Evolutionary conservation across 2,329 filamentous ascomycete genomes (phyloP).

Genomic region (Aspergillus sp.): DNA sequence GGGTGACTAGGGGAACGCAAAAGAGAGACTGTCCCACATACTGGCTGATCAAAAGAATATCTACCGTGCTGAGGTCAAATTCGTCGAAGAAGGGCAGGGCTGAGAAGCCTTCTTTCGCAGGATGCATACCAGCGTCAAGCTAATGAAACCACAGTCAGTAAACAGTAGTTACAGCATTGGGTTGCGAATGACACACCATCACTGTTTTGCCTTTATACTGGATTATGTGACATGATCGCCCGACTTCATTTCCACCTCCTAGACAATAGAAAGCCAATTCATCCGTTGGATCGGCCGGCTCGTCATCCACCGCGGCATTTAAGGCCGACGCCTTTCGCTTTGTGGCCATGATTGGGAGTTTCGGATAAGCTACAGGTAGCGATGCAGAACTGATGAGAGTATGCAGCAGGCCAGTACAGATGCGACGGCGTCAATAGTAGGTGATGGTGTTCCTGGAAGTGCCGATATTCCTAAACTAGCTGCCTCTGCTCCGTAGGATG

Average conservation of each 20-base stretch:
- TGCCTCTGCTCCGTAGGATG: constrained; percentile 11
- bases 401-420: too few species aligned
- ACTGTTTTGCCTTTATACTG: constrained; percentile 99
- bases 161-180: neutral
- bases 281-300: constrained; percentile 88
- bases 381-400: neutral
- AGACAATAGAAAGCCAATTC: constrained; percentile 93
- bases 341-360: constrained; percentile 68
- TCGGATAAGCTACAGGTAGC: neutral
- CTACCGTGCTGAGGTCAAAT: constrained; percentile 95
- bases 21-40: constrained; percentile 61
- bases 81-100: constrained; percentile 97
- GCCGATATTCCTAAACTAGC: constrained; percentile 1
- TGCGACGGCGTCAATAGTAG: neutral
- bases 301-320: constrained; percentile 66
- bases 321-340: constrained; percentile 86
- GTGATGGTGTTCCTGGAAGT: neutral
- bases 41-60: constrained; percentile 98
- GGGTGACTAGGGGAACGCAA: constrained; percentile 18
- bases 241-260: constrained; percentile 95
- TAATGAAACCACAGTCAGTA: constrained; percentile 42
- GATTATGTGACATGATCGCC: constrained; percentile 93
- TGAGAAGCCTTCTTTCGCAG: constrained; percentile 90
- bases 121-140: constrained; percentile 97
- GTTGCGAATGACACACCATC: constrained; percentile 67